Evolutionary conservation across 1,284 basidiomycete species (phyloP), one percentile per base, ranked within the genome.

Genomic region (Chalciporus sp.): DNA sequence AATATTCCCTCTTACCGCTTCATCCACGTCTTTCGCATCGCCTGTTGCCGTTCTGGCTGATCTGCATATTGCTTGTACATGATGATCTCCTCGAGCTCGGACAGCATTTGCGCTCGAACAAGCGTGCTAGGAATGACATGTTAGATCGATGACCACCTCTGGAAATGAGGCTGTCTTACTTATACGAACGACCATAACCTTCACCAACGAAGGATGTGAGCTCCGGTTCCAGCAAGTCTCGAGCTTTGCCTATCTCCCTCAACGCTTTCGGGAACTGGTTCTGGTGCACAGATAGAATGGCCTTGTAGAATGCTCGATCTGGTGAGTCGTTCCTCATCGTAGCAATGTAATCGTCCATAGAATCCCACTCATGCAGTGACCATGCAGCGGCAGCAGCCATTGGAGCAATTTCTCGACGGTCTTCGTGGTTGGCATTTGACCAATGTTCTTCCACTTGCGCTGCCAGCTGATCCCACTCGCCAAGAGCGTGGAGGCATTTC

Each of bases 71-170:
- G 90, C 75, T 99, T 99, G 79, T 97, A 99, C 33, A 88, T 79
- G 57, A 99, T 95, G 61, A 99, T 98, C 70, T 99, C 97, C 68
- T 99, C 97, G 8, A 99, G 81, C 70, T 99, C 97, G 1, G 96
- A 95, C 17, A 99, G 81, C 94, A 98, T 98, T 74, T 99, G 97
- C 1, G 98, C 95, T 11, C 97, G 88, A 51, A 99, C 95, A 79
- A 99, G 92, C 43, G 93, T 89, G 65, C 94, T 96, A 58, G 12
- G 57, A 55, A 27, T 35, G 33, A 14, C 14, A 52, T 48, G 51
- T 67, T 37, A 61, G 61, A 16, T 43, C 29, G 28, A 51, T 10
- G n/a, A 19, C 41, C 19, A 47, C 43, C 58, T 42, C 48, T n/a
- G 37, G 27, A 20, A 11, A 17, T 31, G 29, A 27, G 52, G 20